These are phyloP conservation scores for Cryptococcus wingfieldii DNA, from an alignment of 1,284 basidiomycete species.

Conservation along the genomic window DNA sequence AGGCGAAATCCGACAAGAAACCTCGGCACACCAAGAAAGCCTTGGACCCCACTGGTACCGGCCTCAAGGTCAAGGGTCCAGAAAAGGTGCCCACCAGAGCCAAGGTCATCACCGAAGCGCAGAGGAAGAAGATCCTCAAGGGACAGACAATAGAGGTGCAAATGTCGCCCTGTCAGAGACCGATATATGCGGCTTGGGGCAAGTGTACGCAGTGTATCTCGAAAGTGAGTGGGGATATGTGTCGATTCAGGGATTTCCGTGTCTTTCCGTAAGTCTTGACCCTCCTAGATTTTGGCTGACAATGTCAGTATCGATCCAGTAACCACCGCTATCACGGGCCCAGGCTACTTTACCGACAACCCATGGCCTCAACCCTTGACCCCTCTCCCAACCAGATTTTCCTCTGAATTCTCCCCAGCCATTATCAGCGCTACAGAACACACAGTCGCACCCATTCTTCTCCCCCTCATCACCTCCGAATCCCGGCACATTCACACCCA, in stretches of 20 bases:
- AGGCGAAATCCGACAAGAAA: background rate
- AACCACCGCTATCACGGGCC: constrained; percentile 33
- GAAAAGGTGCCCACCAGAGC: constrained; percentile 25
- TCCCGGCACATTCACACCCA: constrained; percentile 58
- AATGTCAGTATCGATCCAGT: constrained; percentile 33
- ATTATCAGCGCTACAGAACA: constrained; percentile 34
- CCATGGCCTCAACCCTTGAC: constrained; percentile 26
- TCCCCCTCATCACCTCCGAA: constrained; percentile 66
- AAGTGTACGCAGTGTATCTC: constrained; percentile 43
- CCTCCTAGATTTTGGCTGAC: background rate
- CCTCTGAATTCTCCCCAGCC: constrained; percentile 23
- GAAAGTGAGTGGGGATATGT: constrained; percentile 41
- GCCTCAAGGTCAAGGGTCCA: background rate
- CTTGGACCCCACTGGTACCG: background rate
- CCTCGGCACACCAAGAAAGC: background rate
- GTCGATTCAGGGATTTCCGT: constrained; percentile 42
- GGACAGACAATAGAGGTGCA: constrained; percentile 37
- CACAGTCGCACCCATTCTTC: constrained; percentile 64
- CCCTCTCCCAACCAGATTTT: constrained; percentile 39
- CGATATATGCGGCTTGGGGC: constrained; percentile 36
- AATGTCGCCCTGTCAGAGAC: constrained; percentile 28
- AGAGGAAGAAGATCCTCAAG: constrained; percentile 20
- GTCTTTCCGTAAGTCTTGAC: constrained; percentile 34
- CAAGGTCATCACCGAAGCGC: constrained; percentile 17
- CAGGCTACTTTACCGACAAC: constrained; percentile 37